These are phyloP conservation scores for Ajuga chamaepitys DNA, from an alignment of 257 asterid genomes.

Conservation along the genomic window DNA sequence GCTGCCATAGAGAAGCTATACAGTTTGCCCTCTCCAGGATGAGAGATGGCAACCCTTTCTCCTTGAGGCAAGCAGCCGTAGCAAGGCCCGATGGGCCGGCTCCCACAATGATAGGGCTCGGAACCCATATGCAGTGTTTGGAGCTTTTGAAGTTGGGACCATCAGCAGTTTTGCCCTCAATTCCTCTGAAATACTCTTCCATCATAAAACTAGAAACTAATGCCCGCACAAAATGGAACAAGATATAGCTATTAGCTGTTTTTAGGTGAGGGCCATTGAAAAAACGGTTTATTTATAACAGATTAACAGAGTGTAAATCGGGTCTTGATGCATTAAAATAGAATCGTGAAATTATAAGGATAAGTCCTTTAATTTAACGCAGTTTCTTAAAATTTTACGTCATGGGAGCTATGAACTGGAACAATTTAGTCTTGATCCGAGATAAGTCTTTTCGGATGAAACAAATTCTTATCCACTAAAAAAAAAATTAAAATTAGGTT, in stretches of 20 bases:
- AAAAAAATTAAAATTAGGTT: too few species aligned
- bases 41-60: constrained; percentile 45
- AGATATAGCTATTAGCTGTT: too few species aligned
- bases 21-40: constrained; percentile 63
- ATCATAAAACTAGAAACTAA: not conserved
- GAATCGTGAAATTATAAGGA: too few species aligned
- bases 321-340: too few species aligned
- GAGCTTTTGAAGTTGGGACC: not conserved
- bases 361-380: too few species aligned
- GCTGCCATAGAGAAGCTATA: constrained; percentile 78
- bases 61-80: constrained; percentile 51
- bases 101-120: constrained; percentile 54
- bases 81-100: constrained; percentile 82
- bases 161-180: constrained; percentile 9
- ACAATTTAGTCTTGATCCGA: not conserved
- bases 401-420: constrained; percentile 6
- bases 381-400: too few species aligned
- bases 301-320: too few species aligned
- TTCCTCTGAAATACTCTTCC: constrained; percentile 11
- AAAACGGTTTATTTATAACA: too few species aligned
- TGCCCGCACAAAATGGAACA: not conserved
- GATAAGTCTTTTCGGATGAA: constrained; percentile 2
- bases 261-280: too few species aligned
- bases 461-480: constrained; percentile 18
- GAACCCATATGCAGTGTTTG: constrained; percentile 27